phyloP scores from a whole-genome alignment of 1,284 basidiomycete genomes.

The Rhodotorula sp. region DNA sequence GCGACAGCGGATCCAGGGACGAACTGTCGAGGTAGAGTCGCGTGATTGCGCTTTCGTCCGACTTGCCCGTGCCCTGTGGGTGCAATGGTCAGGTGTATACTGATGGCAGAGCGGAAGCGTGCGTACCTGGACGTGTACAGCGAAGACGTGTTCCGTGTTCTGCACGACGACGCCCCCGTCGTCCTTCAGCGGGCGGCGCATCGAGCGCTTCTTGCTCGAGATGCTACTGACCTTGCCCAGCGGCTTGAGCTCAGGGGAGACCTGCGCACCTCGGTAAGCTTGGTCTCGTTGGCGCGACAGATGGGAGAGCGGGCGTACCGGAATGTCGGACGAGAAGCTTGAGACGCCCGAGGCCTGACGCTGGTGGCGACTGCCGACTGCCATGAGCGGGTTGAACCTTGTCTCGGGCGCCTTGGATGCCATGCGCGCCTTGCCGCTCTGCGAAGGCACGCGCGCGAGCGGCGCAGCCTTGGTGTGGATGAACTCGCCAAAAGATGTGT shows the following conservation, averaged over 20 bases:
- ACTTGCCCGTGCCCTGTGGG: not conserved
- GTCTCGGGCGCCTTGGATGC: not conserved
- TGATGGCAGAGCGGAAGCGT: too few relatives aligned
- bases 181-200: not conserved
- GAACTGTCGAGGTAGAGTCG: constrained; percentile 1
- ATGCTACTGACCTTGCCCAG: too few relatives aligned
- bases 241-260: constrained; percentile 1
- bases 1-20: not conserved
- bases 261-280: not conserved
- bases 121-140: not conserved
- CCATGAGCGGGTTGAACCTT: not conserved
- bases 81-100: too few relatives aligned
- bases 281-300: not conserved
- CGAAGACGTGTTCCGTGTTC: constrained; percentile 10
- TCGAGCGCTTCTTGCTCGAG: too few relatives aligned
- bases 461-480: too few relatives aligned
- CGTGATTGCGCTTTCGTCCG: not conserved
- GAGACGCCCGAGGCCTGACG: not conserved
- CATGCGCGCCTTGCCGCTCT: not conserved
- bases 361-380: not conserved
- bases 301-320: not conserved
- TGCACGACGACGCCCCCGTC: not conserved
- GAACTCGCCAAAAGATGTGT: too few relatives aligned
- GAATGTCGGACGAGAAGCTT: not conserved
- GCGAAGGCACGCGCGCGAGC: not conserved